Evolutionary conservation across 116 monocot genomes (phyloP), one percentile per base, ranked within the genome.

Genomic region (Phalaenopsis hybrid): DNA sequence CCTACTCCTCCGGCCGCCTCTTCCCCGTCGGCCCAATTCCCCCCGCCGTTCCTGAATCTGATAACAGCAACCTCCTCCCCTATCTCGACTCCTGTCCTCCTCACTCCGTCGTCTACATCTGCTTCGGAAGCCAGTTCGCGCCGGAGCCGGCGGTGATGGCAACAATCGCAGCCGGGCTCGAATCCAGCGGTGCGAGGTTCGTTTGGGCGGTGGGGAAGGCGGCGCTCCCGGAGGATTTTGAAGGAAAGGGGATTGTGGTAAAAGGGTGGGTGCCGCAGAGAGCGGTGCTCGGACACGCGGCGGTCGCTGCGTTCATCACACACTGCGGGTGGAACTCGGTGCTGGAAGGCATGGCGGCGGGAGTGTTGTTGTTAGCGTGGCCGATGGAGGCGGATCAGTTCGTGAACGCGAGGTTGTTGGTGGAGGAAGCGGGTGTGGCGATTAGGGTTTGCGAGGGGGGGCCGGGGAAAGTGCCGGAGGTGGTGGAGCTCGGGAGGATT

Each of bases 81-180:
- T 87, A 84, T 84, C 81, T 87, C 20, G 81, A 77, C 75, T 21
- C 52, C 50, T 87, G 87, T 58, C 87, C 87, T 37, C 31, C 44
- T 45, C 77, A 67, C 21, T 87, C 87, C 0, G 87, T 87, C 23
- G 87, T 84, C n/a, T 84, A 84, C 72, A 74, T 84, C 13, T 87
- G 84, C 84, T 84, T 87, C 79, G 87, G 87, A 11, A 84, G 84
- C 82, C 84, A 84, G 87, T 84, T 82, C 82, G 20, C 33, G 4
- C 46, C 49, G 15, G 17, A 43, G 44, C 75, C 25, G 50, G 57
- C 81, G 11, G 81, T 78, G 50, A 45, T 73, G 13, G 16, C 25
- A 12, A 79, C 79, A 6, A 5, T 87, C 1, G 74, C 84, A 79
- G n/a, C 81, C 6, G 78, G 79, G 44, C 55, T 87, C 31, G 82